Evolutionary conservation across 352 stramenopile genomes (phyloP).

Genomic region (Phytophthora ramorum): DNA sequence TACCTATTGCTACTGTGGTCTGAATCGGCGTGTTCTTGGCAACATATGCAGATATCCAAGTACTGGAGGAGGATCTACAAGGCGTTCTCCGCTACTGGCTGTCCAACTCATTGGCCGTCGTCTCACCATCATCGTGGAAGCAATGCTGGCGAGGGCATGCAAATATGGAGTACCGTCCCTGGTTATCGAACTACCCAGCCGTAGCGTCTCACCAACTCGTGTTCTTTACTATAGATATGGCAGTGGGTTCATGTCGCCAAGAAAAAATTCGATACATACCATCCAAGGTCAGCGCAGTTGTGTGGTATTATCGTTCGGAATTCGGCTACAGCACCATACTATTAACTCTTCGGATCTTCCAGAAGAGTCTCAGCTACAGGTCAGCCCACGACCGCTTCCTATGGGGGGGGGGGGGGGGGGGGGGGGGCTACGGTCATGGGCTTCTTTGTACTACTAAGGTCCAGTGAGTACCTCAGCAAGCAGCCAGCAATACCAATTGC

Average conservation of each 20-base stretch:
- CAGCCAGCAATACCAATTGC: background rate
- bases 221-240: too few species aligned
- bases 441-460: background rate
- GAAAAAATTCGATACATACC: background rate
- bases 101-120: constrained; percentile 17
- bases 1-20: constrained; percentile 15
- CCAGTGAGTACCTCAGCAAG: background rate
- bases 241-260: background rate
- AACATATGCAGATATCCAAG: constrained; percentile 12
- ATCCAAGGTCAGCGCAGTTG: background rate
- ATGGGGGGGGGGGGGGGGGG: too few species aligned
- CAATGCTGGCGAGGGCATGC: constrained; percentile 10
- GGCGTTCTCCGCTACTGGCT: constrained; percentile 17
- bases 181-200: too few species aligned
- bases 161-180: too few species aligned
- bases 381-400: background rate
- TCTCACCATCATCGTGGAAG: constrained; percentile 4
- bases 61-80: constrained; percentile 18
- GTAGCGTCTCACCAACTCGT: too few species aligned
- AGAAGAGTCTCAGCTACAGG: background rate
- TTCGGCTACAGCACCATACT: background rate
- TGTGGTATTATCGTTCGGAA: background rate
- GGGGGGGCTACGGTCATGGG: background rate
- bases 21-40: constrained; percentile 9
- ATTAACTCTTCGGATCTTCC: background rate